A percentile compares a stretch with the other conserved stretches of the same genome.
These are phyloP conservation scores for Westerdykella aurantiaca DNA, from an alignment of 2,329 filamentous ascomycete species.

Conservation along the genomic window DNA sequence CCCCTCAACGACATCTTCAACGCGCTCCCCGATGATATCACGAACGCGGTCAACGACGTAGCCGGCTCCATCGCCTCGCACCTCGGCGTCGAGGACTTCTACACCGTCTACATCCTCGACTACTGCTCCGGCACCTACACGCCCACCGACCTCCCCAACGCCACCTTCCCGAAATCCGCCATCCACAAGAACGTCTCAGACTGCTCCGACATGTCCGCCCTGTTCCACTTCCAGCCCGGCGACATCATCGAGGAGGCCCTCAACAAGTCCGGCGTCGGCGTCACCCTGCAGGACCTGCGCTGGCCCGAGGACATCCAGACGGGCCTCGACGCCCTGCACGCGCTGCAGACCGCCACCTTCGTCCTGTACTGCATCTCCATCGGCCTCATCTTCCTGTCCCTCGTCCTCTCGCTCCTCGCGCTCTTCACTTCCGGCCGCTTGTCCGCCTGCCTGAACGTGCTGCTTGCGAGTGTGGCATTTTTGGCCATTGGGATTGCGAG, in stretches of 20 bases:
- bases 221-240: constrained; percentile 54
- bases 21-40: constrained; percentile 23
- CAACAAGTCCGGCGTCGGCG: constrained; percentile 35
- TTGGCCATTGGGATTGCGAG: constrained; percentile 63
- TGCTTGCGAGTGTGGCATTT: constrained; percentile 48
- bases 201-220: constrained; percentile 50
- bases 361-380: constrained; percentile 56
- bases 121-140: constrained; percentile 51
- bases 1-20: constrained; percentile 34
- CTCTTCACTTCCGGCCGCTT: constrained; percentile 43
- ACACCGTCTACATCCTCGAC: constrained; percentile 55
- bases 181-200: constrained; percentile 48
- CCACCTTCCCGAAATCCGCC: constrained; percentile 35
- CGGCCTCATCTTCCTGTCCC: constrained; percentile 46
- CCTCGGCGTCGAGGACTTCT: constrained; percentile 56
- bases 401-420: constrained; percentile 44
- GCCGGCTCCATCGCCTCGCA: constrained; percentile 41
- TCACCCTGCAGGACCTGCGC: constrained; percentile 49
- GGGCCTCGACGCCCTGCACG: constrained; percentile 47
- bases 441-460: constrained; percentile 47
- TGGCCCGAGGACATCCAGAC: constrained; percentile 54
- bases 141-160: constrained; percentile 40
- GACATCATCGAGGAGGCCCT: constrained; percentile 47
- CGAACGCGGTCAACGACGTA: constrained; percentile 40
- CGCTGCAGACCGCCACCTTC: constrained; percentile 49